These are phyloP conservation scores for Monilinia aucupariae DNA, from an alignment of 2,329 filamentous ascomycete genomes.

Conservation along the genomic window DNA sequence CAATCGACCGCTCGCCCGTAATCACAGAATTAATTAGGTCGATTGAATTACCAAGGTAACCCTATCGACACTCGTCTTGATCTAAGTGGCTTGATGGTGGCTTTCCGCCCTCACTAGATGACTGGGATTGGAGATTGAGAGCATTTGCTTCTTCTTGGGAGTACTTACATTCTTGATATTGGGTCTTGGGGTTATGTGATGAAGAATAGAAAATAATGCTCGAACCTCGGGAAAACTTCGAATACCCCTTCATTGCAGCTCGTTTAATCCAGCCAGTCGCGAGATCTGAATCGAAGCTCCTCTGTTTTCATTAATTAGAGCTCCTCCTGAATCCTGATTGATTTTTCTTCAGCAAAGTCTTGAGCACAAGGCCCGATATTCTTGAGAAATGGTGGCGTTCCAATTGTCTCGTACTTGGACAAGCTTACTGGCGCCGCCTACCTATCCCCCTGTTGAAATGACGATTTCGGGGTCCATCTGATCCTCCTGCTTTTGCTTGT, in stretches of 20 bases:
- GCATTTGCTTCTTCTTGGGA: background rate
- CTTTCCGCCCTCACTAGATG: background rate
- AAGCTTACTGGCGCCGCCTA: slow-evolving; percentile 11
- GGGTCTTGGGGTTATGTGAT: background rate
- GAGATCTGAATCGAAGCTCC: background rate
- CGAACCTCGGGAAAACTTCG: background rate
- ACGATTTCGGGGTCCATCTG: slow-evolving; percentile 15
- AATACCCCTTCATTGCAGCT: slow-evolving; percentile 1
- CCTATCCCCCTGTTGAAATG: slow-evolving; percentile 2
- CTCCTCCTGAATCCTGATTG: too few relatives aligned
- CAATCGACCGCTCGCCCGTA: background rate
- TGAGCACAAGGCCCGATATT: background rate
- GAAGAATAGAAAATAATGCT: background rate
- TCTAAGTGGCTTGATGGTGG: slow-evolving; percentile 13
- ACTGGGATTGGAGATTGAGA: slow-evolving; percentile 11
- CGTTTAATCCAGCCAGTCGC: background rate
- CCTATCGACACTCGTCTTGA: slow-evolving; percentile 6
- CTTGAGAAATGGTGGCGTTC: slow-evolving; percentile 8
- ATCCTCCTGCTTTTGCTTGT: slow-evolving; percentile 9
- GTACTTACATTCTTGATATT: background rate
- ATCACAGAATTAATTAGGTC: background rate
- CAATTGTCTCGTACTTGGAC: background rate
- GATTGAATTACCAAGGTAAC: slow-evolving; percentile 1
- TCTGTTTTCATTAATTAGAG: background rate
- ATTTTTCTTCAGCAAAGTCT: background rate